phyloP scores from a whole-genome alignment of 139 green algal species.

The Chlorokybus atmophyticus region DNA sequence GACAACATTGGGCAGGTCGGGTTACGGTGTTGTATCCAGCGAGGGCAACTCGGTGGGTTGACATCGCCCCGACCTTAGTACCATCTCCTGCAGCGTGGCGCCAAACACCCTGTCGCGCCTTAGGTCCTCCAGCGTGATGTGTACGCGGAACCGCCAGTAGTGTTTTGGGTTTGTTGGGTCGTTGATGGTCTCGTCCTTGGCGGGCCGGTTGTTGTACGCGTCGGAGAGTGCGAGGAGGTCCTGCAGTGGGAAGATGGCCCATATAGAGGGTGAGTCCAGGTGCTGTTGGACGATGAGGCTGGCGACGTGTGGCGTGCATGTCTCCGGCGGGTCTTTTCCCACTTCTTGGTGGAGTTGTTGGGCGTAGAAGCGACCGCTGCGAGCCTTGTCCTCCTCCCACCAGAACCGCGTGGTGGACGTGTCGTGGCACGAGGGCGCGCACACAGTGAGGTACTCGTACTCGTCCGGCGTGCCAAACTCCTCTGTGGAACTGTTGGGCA shows the following conservation, averaged over 20 bases:
- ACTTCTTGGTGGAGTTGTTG: no score
- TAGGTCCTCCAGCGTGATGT: background rate
- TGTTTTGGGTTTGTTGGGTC: slow-evolving; percentile 82
- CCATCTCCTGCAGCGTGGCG: background rate
- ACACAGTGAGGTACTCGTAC: slow-evolving; percentile 70
- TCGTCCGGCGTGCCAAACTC: slow-evolving; percentile 53
- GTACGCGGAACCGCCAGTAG: slow-evolving; percentile 71
- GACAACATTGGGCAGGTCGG: no score
- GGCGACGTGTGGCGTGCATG: slow-evolving; percentile 66
- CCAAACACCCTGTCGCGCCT: background rate
- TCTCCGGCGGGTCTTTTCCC: slow-evolving; percentile 15
- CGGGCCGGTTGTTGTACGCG: slow-evolving; percentile 34
- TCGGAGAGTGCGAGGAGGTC: slow-evolving; percentile 23
- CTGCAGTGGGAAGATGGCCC: slow-evolving; percentile 71
- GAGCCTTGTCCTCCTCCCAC: slow-evolving; percentile 63
- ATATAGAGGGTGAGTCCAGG: slow-evolving; percentile 51
- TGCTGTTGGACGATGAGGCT: slow-evolving; percentile 72
- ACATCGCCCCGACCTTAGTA: background rate
- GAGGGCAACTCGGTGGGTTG: background rate
- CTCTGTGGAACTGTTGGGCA: slow-evolving; percentile 12
- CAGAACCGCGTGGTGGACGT: slow-evolving; percentile 69
- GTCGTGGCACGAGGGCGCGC: slow-evolving; percentile 83
- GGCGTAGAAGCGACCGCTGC: slow-evolving; percentile 59
- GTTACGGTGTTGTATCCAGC: no score
- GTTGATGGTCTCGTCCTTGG: slow-evolving; percentile 86